These are phyloP conservation scores for Amaranthus tricolor DNA, from an alignment of 179 eudicot species.

Conservation along the genomic window DNA sequence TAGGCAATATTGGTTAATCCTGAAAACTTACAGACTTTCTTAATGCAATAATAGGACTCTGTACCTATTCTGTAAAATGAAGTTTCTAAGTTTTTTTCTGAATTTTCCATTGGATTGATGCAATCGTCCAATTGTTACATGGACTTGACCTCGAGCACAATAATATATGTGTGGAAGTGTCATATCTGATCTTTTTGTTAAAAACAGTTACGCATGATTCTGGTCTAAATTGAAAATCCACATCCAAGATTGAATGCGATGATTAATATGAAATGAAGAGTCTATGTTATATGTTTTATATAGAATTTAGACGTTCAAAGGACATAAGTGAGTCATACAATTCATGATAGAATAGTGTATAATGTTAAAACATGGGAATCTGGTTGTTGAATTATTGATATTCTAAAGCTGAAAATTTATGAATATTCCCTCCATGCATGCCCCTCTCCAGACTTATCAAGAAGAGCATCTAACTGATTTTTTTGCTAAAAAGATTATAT, in stretches of 20 bases:
- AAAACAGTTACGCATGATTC: not conserved
- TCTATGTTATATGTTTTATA: not conserved
- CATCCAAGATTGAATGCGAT: not conserved
- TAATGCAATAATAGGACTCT: not conserved
- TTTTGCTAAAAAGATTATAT: no score
- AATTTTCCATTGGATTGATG: not conserved
- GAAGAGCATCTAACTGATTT: no score
- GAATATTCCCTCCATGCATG: not conserved
- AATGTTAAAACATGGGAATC: not conserved
- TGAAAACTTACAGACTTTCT: no score
- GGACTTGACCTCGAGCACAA: not conserved
- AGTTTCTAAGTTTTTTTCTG: not conserved
- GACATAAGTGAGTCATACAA: no score
- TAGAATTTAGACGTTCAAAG: no score
- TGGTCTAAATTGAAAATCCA: not conserved
- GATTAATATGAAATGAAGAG: not conserved
- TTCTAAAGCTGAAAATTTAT: not conserved
- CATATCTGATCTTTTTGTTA: not conserved
- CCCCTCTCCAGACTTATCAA: no score
- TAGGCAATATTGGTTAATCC: no score
- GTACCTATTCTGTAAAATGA: not conserved
- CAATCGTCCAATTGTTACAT: not conserved
- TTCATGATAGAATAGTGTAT: no score
- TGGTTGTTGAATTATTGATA: not conserved
- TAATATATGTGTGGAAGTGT: not conserved